A percentile compares a stretch with the other conserved stretches of the same genome.
Evolutionary conservation across 179 eudicot species (phyloP).

Genomic region (Camellia oleifera): DNA sequence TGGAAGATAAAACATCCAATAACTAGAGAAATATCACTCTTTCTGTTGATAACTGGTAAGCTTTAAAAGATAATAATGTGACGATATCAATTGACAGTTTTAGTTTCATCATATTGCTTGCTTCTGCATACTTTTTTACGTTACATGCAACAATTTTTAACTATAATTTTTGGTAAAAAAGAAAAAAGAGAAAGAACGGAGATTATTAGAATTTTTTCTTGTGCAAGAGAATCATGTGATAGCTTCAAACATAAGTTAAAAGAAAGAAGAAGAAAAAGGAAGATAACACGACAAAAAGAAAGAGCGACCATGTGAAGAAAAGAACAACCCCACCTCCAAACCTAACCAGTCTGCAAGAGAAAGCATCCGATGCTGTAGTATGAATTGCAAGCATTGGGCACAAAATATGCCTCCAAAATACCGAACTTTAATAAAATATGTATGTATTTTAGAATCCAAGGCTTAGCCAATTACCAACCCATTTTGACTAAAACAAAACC

Average conservation of each 20-base stretch:
- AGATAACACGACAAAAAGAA: slow-evolving; percentile 3
- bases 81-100: background rate
- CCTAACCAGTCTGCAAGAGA: slow-evolving; percentile 2
- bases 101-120: slow-evolving; percentile 12
- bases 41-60: too few species aligned
- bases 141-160: background rate
- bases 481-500: background rate
- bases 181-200: slow-evolving; percentile 9
- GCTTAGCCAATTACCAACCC: slow-evolving; percentile 4
- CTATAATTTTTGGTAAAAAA: background rate
- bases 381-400: slow-evolving; percentile 8
- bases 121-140: background rate
- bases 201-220: slow-evolving; percentile 15
- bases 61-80: background rate
- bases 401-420: background rate
- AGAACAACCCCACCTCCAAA: slow-evolving; percentile 15
- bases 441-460: background rate
- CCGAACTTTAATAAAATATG: background rate
- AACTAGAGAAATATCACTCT: background rate
- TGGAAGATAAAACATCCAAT: background rate
- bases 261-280: slow-evolving; percentile 15
- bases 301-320: slow-evolving; percentile 25
- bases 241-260: slow-evolving; percentile 38
- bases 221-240: slow-evolving; percentile 30
- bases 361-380: slow-evolving; percentile 28